Conservation (phyloP, 2,329 filamentous ascomycete genomes). For the Volutella citrinella region DNA sequence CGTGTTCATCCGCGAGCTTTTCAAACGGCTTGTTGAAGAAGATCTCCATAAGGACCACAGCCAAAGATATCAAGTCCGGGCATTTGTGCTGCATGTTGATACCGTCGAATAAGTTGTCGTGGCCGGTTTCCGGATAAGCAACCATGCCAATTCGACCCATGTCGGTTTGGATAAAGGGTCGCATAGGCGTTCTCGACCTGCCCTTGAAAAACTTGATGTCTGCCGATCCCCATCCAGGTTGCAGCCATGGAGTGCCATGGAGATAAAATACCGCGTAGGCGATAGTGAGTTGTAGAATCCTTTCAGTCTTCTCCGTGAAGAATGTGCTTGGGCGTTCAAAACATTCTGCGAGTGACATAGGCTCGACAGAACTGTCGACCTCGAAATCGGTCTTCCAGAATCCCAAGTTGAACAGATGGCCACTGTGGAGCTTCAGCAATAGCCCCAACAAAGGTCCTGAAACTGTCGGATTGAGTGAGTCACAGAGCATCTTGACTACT, state of each 20-base stretch:
- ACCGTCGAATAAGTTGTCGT: background rate
- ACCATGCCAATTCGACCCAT: too few relatives aligned
- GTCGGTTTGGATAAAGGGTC: conserved; percentile 12
- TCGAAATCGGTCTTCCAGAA: conserved; percentile 4
- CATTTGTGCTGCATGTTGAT: background rate
- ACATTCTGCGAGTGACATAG: background rate
- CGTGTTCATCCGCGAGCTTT: background rate
- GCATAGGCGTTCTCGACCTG: conserved; percentile 5
- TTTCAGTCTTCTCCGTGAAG: background rate
- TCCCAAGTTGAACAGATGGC: conserved; percentile 4
- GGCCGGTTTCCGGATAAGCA: too few relatives aligned
- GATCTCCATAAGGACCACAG: conserved; percentile 7
- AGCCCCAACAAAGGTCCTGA: background rate
- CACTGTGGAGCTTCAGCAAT: background rate
- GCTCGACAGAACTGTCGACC: background rate
- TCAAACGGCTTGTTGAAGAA: conserved; percentile 8
- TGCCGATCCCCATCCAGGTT: conserved; percentile 2
- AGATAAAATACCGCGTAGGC: conserved; percentile 9
- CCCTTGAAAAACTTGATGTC: conserved; percentile 12
- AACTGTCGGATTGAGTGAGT: conserved; percentile 1
- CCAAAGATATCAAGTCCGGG: conserved; percentile 3
- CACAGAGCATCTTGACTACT: conserved; percentile 7
- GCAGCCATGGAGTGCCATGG: conserved; percentile 11
- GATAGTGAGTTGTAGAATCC: background rate
- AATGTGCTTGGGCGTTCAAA: background rate